Percentiles rank a stretch among this genome's conserved stretches.
These are phyloP conservation scores for Microdochium bolleyi DNA, from an alignment of 2,329 filamentous ascomycete species.

Conservation along the genomic window DNA sequence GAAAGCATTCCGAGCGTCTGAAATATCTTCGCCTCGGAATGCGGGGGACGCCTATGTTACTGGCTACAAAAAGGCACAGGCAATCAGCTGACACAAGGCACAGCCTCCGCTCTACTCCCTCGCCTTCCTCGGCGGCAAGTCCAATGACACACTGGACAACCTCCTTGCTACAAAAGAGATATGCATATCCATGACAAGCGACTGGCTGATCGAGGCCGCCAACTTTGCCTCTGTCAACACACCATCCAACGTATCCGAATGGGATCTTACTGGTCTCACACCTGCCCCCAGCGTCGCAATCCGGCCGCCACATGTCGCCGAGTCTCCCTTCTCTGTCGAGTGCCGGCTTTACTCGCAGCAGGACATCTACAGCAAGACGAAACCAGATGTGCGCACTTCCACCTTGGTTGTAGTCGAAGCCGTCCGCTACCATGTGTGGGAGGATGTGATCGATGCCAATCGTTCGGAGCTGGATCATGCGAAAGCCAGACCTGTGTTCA, in stretches of 20 bases:
- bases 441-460: conserved; percentile 2
- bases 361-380: conserved; percentile 3
- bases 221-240: conserved; percentile 4
- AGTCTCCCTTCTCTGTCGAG: conserved; percentile 6
- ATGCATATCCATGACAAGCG: conserved; percentile 10
- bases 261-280: conserved; percentile 4
- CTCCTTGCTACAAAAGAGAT: conserved; percentile 8
- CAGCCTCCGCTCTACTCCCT: conserved; percentile 14
- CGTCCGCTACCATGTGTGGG: conserved; percentile 6
- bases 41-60: too few species aligned
- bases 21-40: too few species aligned
- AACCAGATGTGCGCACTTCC: neutral
- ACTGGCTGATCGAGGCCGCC: conserved; percentile 10
- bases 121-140: conserved; percentile 6
- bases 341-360: conserved; percentile 5
- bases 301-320: conserved; percentile 2
- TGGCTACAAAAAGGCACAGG: too few species aligned
- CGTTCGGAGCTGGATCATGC: conserved; percentile 2
- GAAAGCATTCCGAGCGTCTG: too few species aligned
- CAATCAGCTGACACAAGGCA: too few species aligned
- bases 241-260: too few species aligned
- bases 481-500: conserved; percentile 3
- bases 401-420: conserved; percentile 4
- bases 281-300: conserved; percentile 3
- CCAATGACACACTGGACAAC: conserved; percentile 10